phyloP scores from a whole-genome alignment of 2,329 filamentous ascomycete genomes.

The Atkinsonella texensis region DNA sequence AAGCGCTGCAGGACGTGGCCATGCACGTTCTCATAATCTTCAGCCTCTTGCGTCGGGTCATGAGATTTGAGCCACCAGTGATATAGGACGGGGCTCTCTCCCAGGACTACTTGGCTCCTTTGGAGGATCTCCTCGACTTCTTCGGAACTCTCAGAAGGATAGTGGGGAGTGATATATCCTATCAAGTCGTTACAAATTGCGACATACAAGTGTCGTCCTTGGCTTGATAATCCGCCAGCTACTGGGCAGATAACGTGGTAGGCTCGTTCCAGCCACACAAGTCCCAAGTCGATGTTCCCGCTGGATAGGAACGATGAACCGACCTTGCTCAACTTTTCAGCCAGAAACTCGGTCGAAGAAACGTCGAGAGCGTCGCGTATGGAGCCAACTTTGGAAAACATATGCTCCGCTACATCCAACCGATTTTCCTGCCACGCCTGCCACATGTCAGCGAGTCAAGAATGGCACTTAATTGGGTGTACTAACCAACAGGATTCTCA shows the following conservation, averaged over 20 bases:
- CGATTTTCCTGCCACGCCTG: slow-evolving; percentile 66
- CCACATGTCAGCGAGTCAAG: slow-evolving; percentile 9
- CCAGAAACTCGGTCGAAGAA: slow-evolving; percentile 44
- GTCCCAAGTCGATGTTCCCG: slow-evolving; percentile 40
- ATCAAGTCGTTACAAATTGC: slow-evolving; percentile 54
- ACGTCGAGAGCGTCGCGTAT: slow-evolving; percentile 30
- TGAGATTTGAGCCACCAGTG: slow-evolving; percentile 59
- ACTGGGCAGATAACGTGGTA: slow-evolving; percentile 43
- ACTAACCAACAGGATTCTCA: slow-evolving; percentile 55
- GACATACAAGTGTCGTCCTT: slow-evolving; percentile 51
- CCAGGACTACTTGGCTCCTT: slow-evolving; percentile 49
- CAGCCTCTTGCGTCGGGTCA: slow-evolving; percentile 31
- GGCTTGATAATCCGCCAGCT: slow-evolving; percentile 41
- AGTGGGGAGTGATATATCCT: slow-evolving; percentile 37
- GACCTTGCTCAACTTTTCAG: slow-evolving; percentile 60
- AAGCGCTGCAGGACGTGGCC: slow-evolving; percentile 46
- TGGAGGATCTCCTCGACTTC: slow-evolving; percentile 46
- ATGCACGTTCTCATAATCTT: slow-evolving; percentile 37
- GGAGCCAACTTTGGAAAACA: slow-evolving; percentile 51
- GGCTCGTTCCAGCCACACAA: slow-evolving; percentile 64
- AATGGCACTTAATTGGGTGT: slow-evolving; percentile 1
- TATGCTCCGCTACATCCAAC: slow-evolving; percentile 65
- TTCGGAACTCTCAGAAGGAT: slow-evolving; percentile 29
- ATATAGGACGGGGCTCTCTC: slow-evolving; percentile 51
- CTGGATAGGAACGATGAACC: slow-evolving; percentile 47